These are phyloP conservation scores for Picea glauca DNA, from an alignment of 75 land plant species.

Conservation along the genomic window DNA sequence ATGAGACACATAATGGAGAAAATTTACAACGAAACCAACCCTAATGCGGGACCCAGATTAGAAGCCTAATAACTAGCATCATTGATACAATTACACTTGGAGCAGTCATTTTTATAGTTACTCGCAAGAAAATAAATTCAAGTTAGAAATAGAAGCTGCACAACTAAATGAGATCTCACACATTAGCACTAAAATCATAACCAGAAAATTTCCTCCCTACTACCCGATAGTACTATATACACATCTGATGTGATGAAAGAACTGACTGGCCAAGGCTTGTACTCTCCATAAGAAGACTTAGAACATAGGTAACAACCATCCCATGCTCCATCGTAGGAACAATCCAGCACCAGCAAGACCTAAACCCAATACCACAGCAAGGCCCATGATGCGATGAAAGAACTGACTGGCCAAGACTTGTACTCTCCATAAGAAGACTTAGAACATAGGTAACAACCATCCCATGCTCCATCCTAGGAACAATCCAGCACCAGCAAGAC, in stretches of 20 bases:
- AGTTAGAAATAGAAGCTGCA: background rate
- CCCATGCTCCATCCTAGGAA: conserved; percentile 88
- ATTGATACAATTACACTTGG: background rate
- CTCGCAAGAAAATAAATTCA: background rate
- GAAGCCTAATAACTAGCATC: background rate
- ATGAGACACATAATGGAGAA: background rate
- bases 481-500: conserved; percentile 86
- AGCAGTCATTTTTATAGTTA: background rate
- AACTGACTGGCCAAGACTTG: too few relatives aligned
- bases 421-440: background rate
- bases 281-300: conserved; percentile 9
- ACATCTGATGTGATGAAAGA: too few relatives aligned
- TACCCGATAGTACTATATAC: background rate
- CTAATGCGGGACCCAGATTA: background rate
- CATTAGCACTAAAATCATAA: background rate
- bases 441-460: conserved; percentile 65
- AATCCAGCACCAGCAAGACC: conserved; percentile 85
- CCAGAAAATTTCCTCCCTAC: background rate
- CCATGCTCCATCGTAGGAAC: conserved; percentile 81
- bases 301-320: conserved; percentile 63
- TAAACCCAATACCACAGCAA: conserved; percentile 67
- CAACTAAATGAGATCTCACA: background rate
- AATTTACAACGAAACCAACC: background rate
- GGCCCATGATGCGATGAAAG: conserved; percentile 11
- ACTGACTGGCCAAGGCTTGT: background rate